Conservation (phyloP, 495 filamentous ascomycete species). For the Halenospora varia region DNA sequence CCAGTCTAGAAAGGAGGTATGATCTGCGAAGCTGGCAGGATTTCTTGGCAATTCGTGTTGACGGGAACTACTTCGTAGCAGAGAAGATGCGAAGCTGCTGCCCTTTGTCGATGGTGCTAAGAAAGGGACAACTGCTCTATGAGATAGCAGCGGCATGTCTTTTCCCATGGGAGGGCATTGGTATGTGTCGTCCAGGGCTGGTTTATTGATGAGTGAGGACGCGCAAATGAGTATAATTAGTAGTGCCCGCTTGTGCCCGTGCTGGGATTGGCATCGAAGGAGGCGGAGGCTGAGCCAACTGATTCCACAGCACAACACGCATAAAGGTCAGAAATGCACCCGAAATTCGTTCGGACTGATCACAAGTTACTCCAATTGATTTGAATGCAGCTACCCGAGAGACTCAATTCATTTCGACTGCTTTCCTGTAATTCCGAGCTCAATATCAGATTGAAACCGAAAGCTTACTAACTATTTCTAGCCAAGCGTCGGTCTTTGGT, state of each 20-base stretch:
- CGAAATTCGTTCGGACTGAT: not conserved
- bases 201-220: not conserved
- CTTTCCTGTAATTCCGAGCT: too few relatives aligned
- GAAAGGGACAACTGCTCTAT: slow-evolving; percentile 3
- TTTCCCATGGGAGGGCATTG: slow-evolving; percentile 1
- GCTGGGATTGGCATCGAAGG: not conserved
- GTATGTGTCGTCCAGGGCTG: not conserved
- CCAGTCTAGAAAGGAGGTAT: slow-evolving; percentile 12
- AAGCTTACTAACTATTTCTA: not conserved
- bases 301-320: not conserved
- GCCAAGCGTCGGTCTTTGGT: not conserved
- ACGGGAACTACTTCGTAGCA: slow-evolving; percentile 6
- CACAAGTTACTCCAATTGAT: too few relatives aligned
- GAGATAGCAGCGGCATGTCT: slow-evolving; percentile 19
- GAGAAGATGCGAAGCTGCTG: not conserved
- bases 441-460: too few relatives aligned
- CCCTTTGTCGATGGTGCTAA: not conserved
- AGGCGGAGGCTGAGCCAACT: not conserved
- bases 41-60: slow-evolving; percentile 14
- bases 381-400: too few relatives aligned
- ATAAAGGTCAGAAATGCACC: not conserved
- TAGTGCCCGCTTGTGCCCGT: not conserved
- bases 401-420: too few relatives aligned
- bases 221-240: not conserved
- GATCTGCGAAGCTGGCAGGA: slow-evolving; percentile 15